phyloP scores from a whole-genome alignment of 495 filamentous ascomycete species.

The Penicillium longicatenatum region DNA sequence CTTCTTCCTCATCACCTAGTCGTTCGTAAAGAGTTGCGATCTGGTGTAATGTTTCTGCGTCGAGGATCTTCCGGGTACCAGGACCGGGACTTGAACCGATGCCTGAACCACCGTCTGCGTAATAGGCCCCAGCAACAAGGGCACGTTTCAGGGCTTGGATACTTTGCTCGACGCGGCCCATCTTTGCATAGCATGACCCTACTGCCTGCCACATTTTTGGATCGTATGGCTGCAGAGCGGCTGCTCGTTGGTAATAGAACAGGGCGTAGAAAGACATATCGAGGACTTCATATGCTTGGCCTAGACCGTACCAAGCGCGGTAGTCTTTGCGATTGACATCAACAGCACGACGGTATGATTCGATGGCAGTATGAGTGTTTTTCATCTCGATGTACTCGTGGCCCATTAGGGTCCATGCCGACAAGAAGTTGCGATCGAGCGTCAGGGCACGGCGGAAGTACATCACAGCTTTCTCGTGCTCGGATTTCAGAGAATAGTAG shows the following conservation, averaged over 20 bases:
- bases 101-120: constrained; percentile 56
- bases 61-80: constrained; percentile 60
- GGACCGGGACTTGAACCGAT: constrained; percentile 26
- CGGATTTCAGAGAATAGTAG: constrained; percentile 89
- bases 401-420: constrained; percentile 98
- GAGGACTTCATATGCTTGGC: constrained; percentile 95
- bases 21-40: constrained; percentile 89
- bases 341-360: constrained; percentile 93
- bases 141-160: constrained; percentile 95
- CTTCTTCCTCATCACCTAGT: constrained; percentile 72
- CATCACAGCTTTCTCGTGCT: constrained; percentile 97
- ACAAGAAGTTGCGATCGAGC: constrained; percentile 86
- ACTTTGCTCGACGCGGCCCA: constrained; percentile 77
- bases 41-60: constrained; percentile 86
- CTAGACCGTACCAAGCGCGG: constrained; percentile 96
- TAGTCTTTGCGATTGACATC: constrained; percentile 97
- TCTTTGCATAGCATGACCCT: constrained; percentile 84
- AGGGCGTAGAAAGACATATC: constrained; percentile 97
- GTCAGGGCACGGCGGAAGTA: constrained; percentile 98
- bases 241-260: constrained; percentile 97
- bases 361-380: constrained; percentile 97
- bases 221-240: constrained; percentile 86
- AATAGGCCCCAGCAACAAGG: constrained; percentile 78
- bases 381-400: constrained; percentile 99
- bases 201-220: constrained; percentile 99